Evolutionary conservation across 805 yeast genomes (phyloP).

Genomic region (Wickerhamiella australiensis): DNA sequence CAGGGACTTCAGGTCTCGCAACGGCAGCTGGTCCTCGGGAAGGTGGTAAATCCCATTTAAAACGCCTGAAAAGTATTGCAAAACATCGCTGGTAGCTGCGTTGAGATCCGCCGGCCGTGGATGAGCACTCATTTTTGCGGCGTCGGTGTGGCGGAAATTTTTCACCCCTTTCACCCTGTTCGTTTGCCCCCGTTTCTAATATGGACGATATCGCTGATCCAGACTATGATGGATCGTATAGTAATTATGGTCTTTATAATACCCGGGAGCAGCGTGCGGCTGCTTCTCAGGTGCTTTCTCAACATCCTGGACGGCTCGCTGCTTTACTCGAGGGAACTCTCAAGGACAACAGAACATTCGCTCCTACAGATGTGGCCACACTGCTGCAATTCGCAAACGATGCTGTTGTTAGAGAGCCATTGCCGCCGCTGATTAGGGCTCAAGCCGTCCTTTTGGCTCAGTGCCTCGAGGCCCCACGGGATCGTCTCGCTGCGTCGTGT

Average conservation of each 20-base stretch:
- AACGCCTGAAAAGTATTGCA: not conserved
- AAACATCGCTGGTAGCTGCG: not conserved
- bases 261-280: not conserved
- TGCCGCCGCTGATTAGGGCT: not conserved
- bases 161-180: slow-evolving; percentile 1
- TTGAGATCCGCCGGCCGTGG: not conserved
- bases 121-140: not conserved
- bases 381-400: slow-evolving; percentile 11
- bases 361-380: slow-evolving; percentile 11
- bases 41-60: not conserved
- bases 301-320: slow-evolving; percentile 1
- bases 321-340: not conserved
- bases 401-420: not conserved
- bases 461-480: slow-evolving; percentile 1
- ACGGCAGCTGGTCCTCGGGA: not conserved
- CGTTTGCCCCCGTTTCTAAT: not conserved
- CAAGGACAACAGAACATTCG: not conserved
- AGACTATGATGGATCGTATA: not conserved
- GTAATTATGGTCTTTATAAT: not conserved
- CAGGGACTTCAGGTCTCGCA: not conserved
- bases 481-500: slow-evolving; percentile 3
- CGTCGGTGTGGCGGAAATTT: slow-evolving; percentile 7
- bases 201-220: not conserved
- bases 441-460: slow-evolving; percentile 8
- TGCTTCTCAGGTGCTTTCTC: slow-evolving; percentile 1